Evolutionary conservation across 306 rosid genomes (phyloP), one percentile per base, ranked within the genome.

Genomic region (Oxytropis ochrocephala): DNA sequence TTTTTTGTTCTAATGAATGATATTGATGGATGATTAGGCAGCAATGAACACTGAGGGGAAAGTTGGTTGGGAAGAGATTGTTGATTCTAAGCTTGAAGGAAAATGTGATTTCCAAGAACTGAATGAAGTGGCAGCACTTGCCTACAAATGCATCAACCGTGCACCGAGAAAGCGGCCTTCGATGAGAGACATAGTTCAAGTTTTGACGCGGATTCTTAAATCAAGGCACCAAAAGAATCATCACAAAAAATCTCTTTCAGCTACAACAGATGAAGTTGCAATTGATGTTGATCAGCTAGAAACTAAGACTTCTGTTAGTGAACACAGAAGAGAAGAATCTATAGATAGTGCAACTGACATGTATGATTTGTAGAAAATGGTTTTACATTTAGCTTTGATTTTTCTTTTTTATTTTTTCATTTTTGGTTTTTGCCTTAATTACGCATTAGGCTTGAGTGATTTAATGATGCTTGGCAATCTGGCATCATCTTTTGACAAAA

Each of bases 1-100:
- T 53, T 42, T 62, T 32, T 64, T 51, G 33, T 17, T 57, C 54
- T 73, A 67, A 83, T 64, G 58, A 41, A 33, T 38, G 48, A 9
- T 57, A 65, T 59, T 68, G 36, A 9, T 75, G 72, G 76, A 79
- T 78, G 69, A 74, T 13, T 76, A 95, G 99, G 99, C 99, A 16
- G 96, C 99, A 8, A 95, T 95, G 99, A 81, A 86, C 67, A 78
- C 86, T 0, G 99, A 91, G 36, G 99, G 93, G n/a, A 95, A 91
- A 80, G 83, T 84, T 62, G 99, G 99, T 38, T 95, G 99, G 99
- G 99, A 95, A 57, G 99, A 95, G 82, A 87, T 95, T 11, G 88
- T 86, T 54, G 99, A 95, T 75, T 84, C 90, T 2, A 71, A 76
- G 59, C 81, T 95, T 1, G 96, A 95, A 12, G 96, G 99, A 16